These are phyloP conservation scores for Aureobasidium uvarum DNA, from an alignment of 2,329 filamentous ascomycete species.

Conservation along the genomic window DNA sequence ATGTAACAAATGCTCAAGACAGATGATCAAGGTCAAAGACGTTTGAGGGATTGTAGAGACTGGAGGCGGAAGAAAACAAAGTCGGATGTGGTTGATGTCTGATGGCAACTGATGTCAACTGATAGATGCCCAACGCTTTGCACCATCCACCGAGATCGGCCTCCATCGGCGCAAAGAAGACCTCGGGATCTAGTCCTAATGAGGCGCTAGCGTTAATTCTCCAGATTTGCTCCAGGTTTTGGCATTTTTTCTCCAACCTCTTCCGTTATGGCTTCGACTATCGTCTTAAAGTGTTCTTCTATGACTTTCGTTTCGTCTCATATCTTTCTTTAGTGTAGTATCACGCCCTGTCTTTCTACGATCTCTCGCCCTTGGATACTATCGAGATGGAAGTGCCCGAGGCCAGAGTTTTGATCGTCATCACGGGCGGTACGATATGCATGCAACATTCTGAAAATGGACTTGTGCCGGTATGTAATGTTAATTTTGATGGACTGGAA, in stretches of 20 bases:
- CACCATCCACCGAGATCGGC: too few species aligned
- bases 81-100: too few species aligned
- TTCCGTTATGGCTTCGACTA: neutral
- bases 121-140: too few species aligned
- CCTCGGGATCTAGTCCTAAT: neutral
- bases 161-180: neutral
- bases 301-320: neutral
- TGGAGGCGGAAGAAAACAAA: neutral
- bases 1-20: neutral
- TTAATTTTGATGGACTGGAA: neutral
- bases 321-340: neutral
- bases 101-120: too few species aligned
- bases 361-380: neutral
- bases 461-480: slow-evolving; percentile 64
- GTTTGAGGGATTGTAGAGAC: neutral
- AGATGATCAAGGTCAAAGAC: neutral
- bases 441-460: slow-evolving; percentile 82
- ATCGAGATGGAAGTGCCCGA: slow-evolving; percentile 52
- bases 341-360: neutral
- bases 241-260: slow-evolving; percentile 19
- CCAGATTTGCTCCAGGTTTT: slow-evolving; percentile 23
- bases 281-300: neutral
- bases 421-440: slow-evolving; percentile 85
- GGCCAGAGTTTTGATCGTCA: slow-evolving; percentile 81
- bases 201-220: neutral